Evolutionary conservation across 352 stramenopile genomes (phyloP), one percentile per base, ranked within the genome.

Genomic region (Phytophthora macrochlamydospora): DNA sequence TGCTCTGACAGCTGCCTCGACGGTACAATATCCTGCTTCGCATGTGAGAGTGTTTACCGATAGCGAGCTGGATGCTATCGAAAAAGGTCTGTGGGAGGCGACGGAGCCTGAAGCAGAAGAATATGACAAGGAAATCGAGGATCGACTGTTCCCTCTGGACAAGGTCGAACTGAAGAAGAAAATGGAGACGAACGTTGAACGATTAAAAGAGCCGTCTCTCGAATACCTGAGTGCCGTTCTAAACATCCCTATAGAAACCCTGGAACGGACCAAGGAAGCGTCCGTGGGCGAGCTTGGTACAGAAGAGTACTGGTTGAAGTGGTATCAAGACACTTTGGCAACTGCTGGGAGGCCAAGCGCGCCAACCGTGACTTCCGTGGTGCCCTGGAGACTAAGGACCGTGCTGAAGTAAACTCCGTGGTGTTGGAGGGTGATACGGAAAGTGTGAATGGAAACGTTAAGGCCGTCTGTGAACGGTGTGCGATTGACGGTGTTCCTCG

Each of bases 91-190:
- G 18, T 24, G 18, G 18, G 18, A 24, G 18, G 18, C 18, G 18
- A 24, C 18, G 18, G 18, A 24, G 18, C 18, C 18, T 24, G 18
- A 24, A 24, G 18, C 18, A 24, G 40, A 66, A 7, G 51, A 59
- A 13, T 66, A 56, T 18, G 51, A 44, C 3, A 66, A 66, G n/a
- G 51, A 66, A 7, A 24, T 66, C 1, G 40, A 66, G 7, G 59
- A 60, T 3, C 51, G 59, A 4, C 33, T 66, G 5, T 42, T 6
- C 3, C 51, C 51, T 50, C 13, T 66, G 4, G 51, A 60, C 28
- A 51, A 60, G 11, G 51, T 50, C 1, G 42, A 66, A 29, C 24
- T 56, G 7, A 30, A 38, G n/a, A 18, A 14, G 2, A 11, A 37
- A 8, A 43, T 58, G 38, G 40, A 40, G 29, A 5, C 2, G 24